These are phyloP conservation scores for Kuraishia cidri DNA, from an alignment of 805 yeast species.

Conservation along the genomic window DNA sequence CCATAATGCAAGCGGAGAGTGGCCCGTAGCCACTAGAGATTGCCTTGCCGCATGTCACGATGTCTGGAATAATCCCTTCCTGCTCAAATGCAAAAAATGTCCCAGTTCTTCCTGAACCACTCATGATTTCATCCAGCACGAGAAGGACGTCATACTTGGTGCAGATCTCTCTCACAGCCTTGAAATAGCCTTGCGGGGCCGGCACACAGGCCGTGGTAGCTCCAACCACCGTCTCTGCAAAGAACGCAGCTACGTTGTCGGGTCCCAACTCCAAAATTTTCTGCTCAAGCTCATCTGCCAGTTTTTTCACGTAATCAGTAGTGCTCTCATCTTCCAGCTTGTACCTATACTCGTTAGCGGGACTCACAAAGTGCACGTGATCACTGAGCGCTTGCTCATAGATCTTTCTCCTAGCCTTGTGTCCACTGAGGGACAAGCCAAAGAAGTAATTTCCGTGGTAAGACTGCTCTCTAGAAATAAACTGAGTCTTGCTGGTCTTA, in stretches of 20 bases:
- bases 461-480: conserved; percentile 13
- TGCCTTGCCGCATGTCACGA: conserved; percentile 20
- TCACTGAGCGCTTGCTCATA: conserved; percentile 5
- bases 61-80: conserved; percentile 21
- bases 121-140: conserved; percentile 48
- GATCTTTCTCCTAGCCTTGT: conserved; percentile 7
- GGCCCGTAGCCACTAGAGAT: conserved; percentile 21
- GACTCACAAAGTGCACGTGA: conserved; percentile 11
- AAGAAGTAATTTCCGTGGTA: conserved; percentile 15
- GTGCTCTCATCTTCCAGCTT: conserved; percentile 5
- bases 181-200: conserved; percentile 17
- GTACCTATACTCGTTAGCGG: conserved; percentile 10
- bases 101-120: conserved; percentile 47
- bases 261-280: conserved; percentile 13
- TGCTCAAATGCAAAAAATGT: conserved; percentile 29
- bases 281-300: conserved; percentile 13
- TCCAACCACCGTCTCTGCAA: conserved; percentile 16
- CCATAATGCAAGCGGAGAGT: conserved; percentile 19
- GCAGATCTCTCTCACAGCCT: conserved; percentile 16
- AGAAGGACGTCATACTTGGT: conserved; percentile 33
- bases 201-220: conserved; percentile 10
- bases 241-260: conserved; percentile 12
- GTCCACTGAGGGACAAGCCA: conserved; percentile 10
- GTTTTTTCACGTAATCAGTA: conserved; percentile 8
- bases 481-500: conserved; percentile 7